Percentiles rank a stretch among this genome's conserved stretches.
Conservation (phyloP, 257 asterid species). For the Solanum gracilifrons region DNA sequence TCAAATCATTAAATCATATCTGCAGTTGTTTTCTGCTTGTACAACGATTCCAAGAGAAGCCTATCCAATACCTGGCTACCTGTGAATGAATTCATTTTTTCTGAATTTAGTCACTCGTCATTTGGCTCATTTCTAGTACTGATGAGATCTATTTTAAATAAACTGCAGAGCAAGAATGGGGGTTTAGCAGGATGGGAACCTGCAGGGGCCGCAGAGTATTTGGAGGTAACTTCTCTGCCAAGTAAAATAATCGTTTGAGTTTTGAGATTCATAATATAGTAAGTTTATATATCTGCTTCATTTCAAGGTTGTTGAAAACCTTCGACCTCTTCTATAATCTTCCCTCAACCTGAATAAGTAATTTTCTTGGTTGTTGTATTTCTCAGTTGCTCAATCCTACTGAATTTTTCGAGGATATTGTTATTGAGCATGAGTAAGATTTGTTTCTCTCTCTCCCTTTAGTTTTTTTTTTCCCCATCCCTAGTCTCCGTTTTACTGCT, state of each 20-base stretch:
- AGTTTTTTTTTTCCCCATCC: background rate
- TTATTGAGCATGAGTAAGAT: constrained; percentile 73
- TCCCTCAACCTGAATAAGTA: background rate
- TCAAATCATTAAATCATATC: background rate
- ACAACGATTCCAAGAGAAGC: background rate
- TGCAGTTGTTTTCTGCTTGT: background rate
- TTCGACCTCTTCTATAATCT: background rate
- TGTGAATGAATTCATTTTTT: background rate
- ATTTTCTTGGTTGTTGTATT: background rate
- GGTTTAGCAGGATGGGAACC: constrained; percentile 96
- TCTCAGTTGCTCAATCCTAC: constrained; percentile 67
- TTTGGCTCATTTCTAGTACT: background rate
- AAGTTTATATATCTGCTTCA: background rate
- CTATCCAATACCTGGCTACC: background rate
- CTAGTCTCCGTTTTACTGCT: background rate
- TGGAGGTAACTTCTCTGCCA: constrained; percentile 45
- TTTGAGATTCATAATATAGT: background rate
- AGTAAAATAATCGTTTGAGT: background rate
- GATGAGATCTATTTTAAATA: background rate
- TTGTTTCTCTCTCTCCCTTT: background rate
- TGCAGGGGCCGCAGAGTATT: constrained; percentile 71
- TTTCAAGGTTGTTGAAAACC: background rate
- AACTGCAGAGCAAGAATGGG: constrained; percentile 72
- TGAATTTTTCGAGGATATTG: constrained; percentile 52
- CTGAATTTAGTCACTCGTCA: background rate